Evolutionary conservation across 768 basidiomycete genomes (phyloP), one percentile per base, ranked within the genome.

Genomic region (Leucocoprinus leucothites): DNA sequence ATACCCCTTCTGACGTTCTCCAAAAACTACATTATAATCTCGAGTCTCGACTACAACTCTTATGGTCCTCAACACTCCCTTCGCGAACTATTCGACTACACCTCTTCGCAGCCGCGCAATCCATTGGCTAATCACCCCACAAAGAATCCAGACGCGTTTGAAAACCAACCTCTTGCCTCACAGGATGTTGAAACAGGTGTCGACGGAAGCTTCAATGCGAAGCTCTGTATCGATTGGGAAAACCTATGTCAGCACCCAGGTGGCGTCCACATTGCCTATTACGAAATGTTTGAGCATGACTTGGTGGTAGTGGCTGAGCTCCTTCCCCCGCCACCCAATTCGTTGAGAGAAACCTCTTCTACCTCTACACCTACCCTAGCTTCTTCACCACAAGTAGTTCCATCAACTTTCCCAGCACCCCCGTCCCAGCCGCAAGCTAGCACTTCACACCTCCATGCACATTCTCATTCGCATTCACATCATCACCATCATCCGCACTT

Each of bases 51-150:
- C 71, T 96, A 22, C 82, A 81, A 46, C 83, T 86, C 0, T 94
- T 96, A 69, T 94, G 91, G 91, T 80, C 86, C 2, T 83, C 85
- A 3, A 83, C 82, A 0, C 72, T 95, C 0, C 64, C 87, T 9
- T 76, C 81, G 22, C 81, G 91, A 16, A 78, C 70, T 2, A 71
- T 94, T 7, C 78, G 81, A 14, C 61, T 94, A 3, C 74, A 82
- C 19, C 63, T 94, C n/a, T 87, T 81, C 61, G 70, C 81, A 2
- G 71, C 67, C 13, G 72, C 67, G 35, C 69, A 11, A 31, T 31
- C 31, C 31, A 31, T 11, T 5, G 31, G 62, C 43, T 59, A 49
- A 21, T 44, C 55, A 1, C 13, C n/a, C 55, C 3, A 38, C 16
- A 19, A 24, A 24, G 8, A 48, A 21, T 22, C 5, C 45, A 1